These are phyloP conservation scores for Eustoma russellianum DNA, from an alignment of 257 asterid genomes.

Conservation along the genomic window DNA sequence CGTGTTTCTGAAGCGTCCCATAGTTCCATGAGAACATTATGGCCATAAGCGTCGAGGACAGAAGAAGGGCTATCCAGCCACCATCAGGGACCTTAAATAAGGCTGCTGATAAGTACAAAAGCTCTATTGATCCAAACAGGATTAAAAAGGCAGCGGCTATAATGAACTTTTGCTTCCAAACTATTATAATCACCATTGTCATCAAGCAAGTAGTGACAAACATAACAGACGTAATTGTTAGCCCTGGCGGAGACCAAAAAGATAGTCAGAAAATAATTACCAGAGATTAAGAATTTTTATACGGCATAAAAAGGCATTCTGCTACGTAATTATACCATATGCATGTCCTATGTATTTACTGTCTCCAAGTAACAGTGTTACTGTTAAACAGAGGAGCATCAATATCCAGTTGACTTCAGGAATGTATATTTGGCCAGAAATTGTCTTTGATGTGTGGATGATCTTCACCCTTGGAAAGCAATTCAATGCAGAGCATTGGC, in stretches of 20 bases:
- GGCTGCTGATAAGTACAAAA: conserved; percentile 30
- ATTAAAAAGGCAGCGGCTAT: conserved; percentile 18
- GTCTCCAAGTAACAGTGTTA: conserved; percentile 21
- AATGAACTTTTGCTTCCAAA: conserved; percentile 23
- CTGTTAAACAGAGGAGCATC: conserved; percentile 23
- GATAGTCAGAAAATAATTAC: neutral
- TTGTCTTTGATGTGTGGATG: conserved; percentile 23
- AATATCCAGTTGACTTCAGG: conserved; percentile 29
- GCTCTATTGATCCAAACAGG: conserved; percentile 28
- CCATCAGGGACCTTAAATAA: conserved; percentile 25
- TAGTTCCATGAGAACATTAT: conserved; percentile 33
- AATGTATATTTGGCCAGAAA: conserved; percentile 26
- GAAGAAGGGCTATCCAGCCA: conserved; percentile 31
- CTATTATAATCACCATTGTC: conserved; percentile 27
- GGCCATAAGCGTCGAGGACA: conserved; percentile 18
- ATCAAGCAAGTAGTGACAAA: conserved; percentile 32
- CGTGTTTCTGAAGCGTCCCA: conserved; percentile 29
- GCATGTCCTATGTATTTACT: conserved; percentile 24
- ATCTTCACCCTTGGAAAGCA: conserved; percentile 28
- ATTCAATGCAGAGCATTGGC: conserved; percentile 25
- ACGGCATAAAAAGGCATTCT: neutral
- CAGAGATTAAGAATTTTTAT: neutral
- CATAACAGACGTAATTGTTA: conserved; percentile 26
- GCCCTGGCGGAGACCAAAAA: conserved; percentile 14
- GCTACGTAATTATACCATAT: conserved; percentile 13